Percentiles rank a stretch among this genome's conserved stretches.
phyloP scores from a whole-genome alignment of 371 early-diverging fungal species.

The Smittium culicis region DNA sequence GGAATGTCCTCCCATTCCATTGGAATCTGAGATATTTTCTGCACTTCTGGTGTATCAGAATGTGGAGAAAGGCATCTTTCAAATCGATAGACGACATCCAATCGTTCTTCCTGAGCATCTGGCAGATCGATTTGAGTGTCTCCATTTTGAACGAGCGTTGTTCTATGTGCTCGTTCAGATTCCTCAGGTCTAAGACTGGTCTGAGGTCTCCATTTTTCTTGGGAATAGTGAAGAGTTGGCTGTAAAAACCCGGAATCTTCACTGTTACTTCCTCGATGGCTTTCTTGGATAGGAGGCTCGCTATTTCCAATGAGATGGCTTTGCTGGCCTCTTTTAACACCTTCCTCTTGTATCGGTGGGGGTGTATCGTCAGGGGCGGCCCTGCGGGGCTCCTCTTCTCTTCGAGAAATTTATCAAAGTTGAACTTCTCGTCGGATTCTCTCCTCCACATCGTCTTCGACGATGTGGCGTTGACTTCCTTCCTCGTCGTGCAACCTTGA shows the following conservation, averaged over 20 bases:
- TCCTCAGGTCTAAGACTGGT: background rate
- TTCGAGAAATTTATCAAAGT: background rate
- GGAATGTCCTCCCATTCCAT: conserved; percentile 33
- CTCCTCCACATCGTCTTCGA: background rate
- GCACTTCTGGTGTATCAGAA: background rate
- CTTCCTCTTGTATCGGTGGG: background rate
- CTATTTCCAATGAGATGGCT: background rate
- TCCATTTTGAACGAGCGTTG: conserved; percentile 18
- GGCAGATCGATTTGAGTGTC: conserved; percentile 22
- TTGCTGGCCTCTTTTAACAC: background rate
- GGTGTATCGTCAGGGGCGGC: background rate
- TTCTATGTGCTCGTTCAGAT: conserved; percentile 17
- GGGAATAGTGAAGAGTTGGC: conserved; percentile 9
- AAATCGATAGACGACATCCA: background rate
- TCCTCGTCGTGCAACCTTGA: background rate
- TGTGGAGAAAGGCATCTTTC: background rate
- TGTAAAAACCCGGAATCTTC: background rate
- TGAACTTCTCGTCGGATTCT: background rate
- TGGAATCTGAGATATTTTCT: conserved; percentile 19
- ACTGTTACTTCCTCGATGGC: conserved; percentile 1
- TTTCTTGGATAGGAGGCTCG: conserved; percentile 8
- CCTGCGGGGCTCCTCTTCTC: background rate
- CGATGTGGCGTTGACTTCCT: background rate
- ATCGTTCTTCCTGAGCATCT: conserved; percentile 13
- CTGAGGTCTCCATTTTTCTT: background rate